phyloP scores from a whole-genome alignment of 352 stramenopile species.

The Lagenidium sp. region DNA sequence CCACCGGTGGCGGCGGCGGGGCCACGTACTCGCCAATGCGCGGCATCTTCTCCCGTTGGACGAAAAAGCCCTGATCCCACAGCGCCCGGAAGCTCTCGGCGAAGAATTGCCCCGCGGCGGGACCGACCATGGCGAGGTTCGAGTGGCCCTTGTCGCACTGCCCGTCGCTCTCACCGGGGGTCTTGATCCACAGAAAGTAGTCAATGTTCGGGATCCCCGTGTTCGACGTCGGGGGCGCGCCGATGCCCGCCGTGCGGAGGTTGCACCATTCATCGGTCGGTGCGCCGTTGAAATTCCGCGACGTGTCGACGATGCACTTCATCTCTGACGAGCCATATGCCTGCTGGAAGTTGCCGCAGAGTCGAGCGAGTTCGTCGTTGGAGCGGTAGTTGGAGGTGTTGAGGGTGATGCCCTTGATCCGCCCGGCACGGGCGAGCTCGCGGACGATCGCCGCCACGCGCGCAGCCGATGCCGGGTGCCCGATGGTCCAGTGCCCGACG shows the following conservation, averaged over 20 bases:
- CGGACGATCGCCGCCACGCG: constrained; percentile 34
- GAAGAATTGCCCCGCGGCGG: constrained; percentile 46
- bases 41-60: constrained; percentile 14
- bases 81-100: constrained; percentile 34
- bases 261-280: constrained; percentile 61
- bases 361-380: constrained; percentile 26
- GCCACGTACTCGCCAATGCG: background rate
- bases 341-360: constrained; percentile 43
- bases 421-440: constrained; percentile 19
- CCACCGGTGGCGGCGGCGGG: background rate
- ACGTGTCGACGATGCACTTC: constrained; percentile 56
- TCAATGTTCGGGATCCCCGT: constrained; percentile 42
- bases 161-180: constrained; percentile 53
- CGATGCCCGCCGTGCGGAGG: constrained; percentile 41
- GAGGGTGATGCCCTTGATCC: constrained; percentile 47
- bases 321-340: constrained; percentile 20
- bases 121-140: constrained; percentile 19
- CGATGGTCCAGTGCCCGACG: constrained; percentile 49
- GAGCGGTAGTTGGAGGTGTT: constrained; percentile 67
- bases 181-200: constrained; percentile 68
- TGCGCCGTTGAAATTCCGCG: constrained; percentile 36
- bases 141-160: constrained; percentile 34
- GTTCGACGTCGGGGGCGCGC: constrained; percentile 30
- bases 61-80: constrained; percentile 68
- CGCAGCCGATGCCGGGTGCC: constrained; percentile 14